Conservation (phyloP, 2,329 filamentous ascomycete species). For the Sodiomyces alkalinus region DNA sequence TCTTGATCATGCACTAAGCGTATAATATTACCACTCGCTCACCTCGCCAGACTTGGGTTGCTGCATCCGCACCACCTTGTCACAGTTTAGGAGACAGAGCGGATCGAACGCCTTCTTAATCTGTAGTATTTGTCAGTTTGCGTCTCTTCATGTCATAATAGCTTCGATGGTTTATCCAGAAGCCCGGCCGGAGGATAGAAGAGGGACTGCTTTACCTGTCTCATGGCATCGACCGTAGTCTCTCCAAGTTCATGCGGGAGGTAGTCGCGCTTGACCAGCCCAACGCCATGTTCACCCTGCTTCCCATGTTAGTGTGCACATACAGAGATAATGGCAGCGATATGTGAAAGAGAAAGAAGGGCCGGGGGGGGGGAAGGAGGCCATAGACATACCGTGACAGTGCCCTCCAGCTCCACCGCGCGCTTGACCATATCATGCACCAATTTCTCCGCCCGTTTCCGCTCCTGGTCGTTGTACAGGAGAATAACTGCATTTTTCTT, state of each 20-base stretch:
- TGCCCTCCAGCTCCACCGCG: slow-evolving; percentile 72
- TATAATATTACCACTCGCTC: slow-evolving; percentile 25
- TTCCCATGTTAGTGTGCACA: slow-evolving; percentile 3
- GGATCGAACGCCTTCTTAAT: slow-evolving; percentile 73
- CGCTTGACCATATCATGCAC: slow-evolving; percentile 78
- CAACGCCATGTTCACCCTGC: slow-evolving; percentile 68
- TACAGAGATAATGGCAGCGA: neutral
- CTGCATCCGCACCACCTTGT: slow-evolving; percentile 52
- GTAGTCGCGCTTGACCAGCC: slow-evolving; percentile 74
- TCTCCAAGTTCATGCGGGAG: slow-evolving; percentile 63
- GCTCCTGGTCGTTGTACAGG: slow-evolving; percentile 49
- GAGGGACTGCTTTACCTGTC: slow-evolving; percentile 54
- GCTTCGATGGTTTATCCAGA: neutral
- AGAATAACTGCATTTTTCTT: slow-evolving; percentile 28
- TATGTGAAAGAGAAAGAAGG: no score
- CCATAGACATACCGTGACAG: slow-evolving; percentile 44
- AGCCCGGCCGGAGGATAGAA: neutral
- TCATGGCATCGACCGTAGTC: slow-evolving; percentile 66
- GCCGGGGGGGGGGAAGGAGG: no score
- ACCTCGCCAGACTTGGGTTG: slow-evolving; percentile 33
- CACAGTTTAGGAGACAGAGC: slow-evolving; percentile 51
- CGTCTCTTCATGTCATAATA: neutral
- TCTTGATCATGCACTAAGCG: no score
- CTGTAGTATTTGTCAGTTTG: slow-evolving; percentile 19
- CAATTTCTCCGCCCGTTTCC: slow-evolving; percentile 49